These are phyloP conservation scores for Protomyces macrosporus DNA, from an alignment of 1,139 yeast species.

Conservation along the genomic window DNA sequence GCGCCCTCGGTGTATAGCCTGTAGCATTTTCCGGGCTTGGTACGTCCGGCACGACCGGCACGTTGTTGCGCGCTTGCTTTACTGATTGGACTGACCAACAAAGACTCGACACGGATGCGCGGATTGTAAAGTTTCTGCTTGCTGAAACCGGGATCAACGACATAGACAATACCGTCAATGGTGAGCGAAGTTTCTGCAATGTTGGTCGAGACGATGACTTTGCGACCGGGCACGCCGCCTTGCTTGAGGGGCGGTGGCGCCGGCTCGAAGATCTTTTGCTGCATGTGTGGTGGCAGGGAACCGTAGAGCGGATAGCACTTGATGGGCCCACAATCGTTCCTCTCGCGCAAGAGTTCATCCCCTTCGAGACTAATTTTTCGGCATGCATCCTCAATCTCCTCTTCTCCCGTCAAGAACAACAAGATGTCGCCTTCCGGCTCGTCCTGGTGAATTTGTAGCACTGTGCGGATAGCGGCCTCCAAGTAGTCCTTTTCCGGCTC, in stretches of 20 bases:
- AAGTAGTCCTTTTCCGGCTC: slow-evolving; percentile 92
- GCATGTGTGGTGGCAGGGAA: slow-evolving; percentile 91
- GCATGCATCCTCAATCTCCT: slow-evolving; percentile 96
- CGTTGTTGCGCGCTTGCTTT: slow-evolving; percentile 97
- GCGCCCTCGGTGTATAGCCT: slow-evolving; percentile 95
- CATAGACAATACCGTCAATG: slow-evolving; percentile 94
- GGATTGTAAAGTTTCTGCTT: slow-evolving; percentile 97
- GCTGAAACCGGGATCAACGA: slow-evolving; percentile 95
- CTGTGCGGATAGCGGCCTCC: slow-evolving; percentile 92
- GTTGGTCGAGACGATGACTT: slow-evolving; percentile 88
- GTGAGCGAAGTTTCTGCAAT: slow-evolving; percentile 98
- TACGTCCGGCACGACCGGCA: slow-evolving; percentile 99
- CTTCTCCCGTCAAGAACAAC: slow-evolving; percentile 91
- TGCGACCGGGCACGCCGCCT: slow-evolving; percentile 83
- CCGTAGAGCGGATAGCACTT: slow-evolving; percentile 91
- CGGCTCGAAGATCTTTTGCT: slow-evolving; percentile 84
- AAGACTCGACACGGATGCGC: slow-evolving; percentile 87
- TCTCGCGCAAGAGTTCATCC: slow-evolving; percentile 81
- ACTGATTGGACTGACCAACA: slow-evolving; percentile 90
- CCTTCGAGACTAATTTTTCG: slow-evolving; percentile 80
- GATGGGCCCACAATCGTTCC: slow-evolving; percentile 73
- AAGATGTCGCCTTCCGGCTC: slow-evolving; percentile 91
- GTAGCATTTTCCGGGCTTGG: slow-evolving; percentile 97
- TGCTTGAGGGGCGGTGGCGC: slow-evolving; percentile 65
- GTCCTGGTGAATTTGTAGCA: slow-evolving; percentile 91